phyloP scores from a whole-genome alignment of 106 monocot species.

The Triglochin maritima region DNA sequence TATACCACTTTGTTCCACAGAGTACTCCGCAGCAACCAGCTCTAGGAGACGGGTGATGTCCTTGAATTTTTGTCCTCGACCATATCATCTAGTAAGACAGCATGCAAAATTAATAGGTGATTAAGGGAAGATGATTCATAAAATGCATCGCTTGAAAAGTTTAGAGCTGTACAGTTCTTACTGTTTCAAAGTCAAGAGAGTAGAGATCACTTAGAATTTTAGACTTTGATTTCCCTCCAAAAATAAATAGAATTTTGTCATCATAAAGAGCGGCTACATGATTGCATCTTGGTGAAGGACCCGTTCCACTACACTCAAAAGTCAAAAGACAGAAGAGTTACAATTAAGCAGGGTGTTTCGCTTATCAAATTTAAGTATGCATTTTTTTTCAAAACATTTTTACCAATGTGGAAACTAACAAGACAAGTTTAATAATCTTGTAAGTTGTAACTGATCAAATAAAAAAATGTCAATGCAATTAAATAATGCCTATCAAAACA shows the following conservation, averaged over 20 bases:
- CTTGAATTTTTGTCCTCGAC: slow-evolving; percentile 70
- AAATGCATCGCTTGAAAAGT: not conserved
- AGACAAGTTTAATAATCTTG: too few species aligned
- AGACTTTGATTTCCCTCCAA: slow-evolving; percentile 89
- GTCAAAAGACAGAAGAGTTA: not conserved
- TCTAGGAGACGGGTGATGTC: slow-evolving; percentile 81
- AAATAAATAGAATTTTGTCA: slow-evolving; percentile 71
- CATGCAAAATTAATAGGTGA: not conserved
- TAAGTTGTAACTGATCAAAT: too few species aligned
- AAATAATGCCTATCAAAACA: too few species aligned
- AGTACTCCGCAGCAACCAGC: slow-evolving; percentile 85
- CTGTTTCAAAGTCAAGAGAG: slow-evolving; percentile 98
- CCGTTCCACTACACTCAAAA: slow-evolving; percentile 48
- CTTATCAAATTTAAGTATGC: too few species aligned
- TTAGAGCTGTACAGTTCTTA: slow-evolving; percentile 13
- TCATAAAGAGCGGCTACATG: slow-evolving; percentile 79
- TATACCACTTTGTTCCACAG: slow-evolving; percentile 96
- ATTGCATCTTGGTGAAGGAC: slow-evolving; percentile 78
- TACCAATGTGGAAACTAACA: too few species aligned
- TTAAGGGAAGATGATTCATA: not conserved
- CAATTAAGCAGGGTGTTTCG: not conserved
- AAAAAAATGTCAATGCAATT: too few species aligned
- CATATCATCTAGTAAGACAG: slow-evolving; percentile 73
- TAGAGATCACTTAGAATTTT: slow-evolving; percentile 83
- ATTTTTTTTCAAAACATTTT: too few species aligned